Percentiles rank a stretch among this genome's conserved stretches.
phyloP scores from a whole-genome alignment of 805 yeast genomes.

The Candida pini region DNA sequence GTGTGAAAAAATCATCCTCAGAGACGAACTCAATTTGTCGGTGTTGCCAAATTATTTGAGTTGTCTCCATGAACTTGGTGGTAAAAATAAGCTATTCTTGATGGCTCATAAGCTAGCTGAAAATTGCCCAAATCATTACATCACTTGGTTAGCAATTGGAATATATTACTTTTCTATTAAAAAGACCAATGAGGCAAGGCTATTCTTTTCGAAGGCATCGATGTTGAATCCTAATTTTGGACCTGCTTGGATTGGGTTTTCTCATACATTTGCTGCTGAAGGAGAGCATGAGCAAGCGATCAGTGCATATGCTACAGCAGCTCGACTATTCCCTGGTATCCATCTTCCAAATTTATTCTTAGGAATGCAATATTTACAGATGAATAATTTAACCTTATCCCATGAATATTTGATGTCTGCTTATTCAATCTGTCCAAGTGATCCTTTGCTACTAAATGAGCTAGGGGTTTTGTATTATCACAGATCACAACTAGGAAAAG shows the following conservation, averaged over 20 bases:
- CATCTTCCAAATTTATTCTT: slow-evolving; percentile 85
- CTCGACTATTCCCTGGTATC: slow-evolving; percentile 83
- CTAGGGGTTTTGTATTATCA: slow-evolving; percentile 89
- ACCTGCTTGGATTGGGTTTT: slow-evolving; percentile 97
- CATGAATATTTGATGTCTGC: slow-evolving; percentile 80
- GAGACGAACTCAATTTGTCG: slow-evolving; percentile 67
- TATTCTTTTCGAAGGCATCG: slow-evolving; percentile 84
- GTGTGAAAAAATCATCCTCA: slow-evolving; percentile 55
- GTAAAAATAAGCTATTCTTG: slow-evolving; percentile 71
- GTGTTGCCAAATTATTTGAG: slow-evolving; percentile 76
- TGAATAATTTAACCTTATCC: slow-evolving; percentile 76
- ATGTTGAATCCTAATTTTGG: slow-evolving; percentile 84
- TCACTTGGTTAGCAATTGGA: slow-evolving; percentile 92
- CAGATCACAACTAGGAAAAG: slow-evolving; percentile 56
- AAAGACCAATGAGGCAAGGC: slow-evolving; percentile 75
- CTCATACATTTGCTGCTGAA: slow-evolving; percentile 95
- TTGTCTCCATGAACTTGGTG: slow-evolving; percentile 79
- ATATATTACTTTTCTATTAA: slow-evolving; percentile 75
- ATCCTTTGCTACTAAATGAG: slow-evolving; percentile 86
- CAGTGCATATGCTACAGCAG: slow-evolving; percentile 94
- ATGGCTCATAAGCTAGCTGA: slow-evolving; percentile 84
- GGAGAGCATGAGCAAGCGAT: slow-evolving; percentile 99
- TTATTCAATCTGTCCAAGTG: slow-evolving; percentile 70
- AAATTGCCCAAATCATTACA: slow-evolving; percentile 69
- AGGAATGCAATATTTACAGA: slow-evolving; percentile 94